A percentile compares a stretch with the other conserved stretches of the same genome.
These are phyloP conservation scores for Solanum chilense DNA, from an alignment of 257 asterid species.

Conservation along the genomic window DNA sequence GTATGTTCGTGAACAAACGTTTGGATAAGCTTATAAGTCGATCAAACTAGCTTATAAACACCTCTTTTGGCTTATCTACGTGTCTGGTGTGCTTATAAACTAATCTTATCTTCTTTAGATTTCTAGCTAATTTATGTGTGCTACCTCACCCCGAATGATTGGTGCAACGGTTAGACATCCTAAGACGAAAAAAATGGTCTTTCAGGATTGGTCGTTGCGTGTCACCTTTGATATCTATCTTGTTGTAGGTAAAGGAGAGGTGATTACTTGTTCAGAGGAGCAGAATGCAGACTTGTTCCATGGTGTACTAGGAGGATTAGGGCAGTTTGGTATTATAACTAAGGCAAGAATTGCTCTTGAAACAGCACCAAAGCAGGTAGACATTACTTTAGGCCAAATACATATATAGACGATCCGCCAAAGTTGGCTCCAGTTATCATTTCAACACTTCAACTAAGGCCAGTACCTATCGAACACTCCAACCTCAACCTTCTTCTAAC, in stretches of 20 bases:
- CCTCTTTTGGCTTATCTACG: not conserved
- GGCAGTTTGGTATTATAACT: slow-evolving; percentile 85
- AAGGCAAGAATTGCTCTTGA: slow-evolving; percentile 66
- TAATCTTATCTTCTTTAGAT: not conserved
- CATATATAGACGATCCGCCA: too few species aligned
- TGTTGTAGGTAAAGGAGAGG: slow-evolving; percentile 70
- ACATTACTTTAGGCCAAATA: not conserved
- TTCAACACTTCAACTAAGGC: not conserved
- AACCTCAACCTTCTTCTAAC: not conserved
- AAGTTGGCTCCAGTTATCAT: not conserved
- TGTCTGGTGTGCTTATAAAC: not conserved
- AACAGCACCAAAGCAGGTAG: slow-evolving; percentile 67
- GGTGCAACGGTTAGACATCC: not conserved
- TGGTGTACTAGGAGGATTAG: slow-evolving; percentile 82
- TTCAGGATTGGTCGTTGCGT: not conserved
- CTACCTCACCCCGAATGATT: not conserved
- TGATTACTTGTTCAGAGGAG: slow-evolving; percentile 56
- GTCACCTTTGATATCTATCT: not conserved
- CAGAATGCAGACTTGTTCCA: slow-evolving; percentile 62
- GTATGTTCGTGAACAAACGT: slow-evolving; percentile 7
- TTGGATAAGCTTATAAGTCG: not conserved
- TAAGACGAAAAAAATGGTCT: not conserved
- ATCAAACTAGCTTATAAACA: not conserved
- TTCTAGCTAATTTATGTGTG: not conserved
- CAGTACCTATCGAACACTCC: not conserved